phyloP scores from a whole-genome alignment of 1,139 yeast species.

The Eremothecium cymbalariae region DNA sequence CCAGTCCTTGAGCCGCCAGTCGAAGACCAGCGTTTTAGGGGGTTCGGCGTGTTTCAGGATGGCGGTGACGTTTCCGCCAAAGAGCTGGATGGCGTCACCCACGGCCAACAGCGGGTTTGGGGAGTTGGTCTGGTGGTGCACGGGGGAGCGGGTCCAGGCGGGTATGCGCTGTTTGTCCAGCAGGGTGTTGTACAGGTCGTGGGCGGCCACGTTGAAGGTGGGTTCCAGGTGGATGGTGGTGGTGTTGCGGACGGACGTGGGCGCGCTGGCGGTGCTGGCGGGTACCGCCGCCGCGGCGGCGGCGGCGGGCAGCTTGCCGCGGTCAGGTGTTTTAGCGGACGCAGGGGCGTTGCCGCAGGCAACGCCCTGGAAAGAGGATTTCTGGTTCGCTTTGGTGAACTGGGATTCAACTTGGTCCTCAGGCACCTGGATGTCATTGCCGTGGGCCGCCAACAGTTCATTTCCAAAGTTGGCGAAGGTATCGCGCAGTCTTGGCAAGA shows the following conservation, averaged over 20 bases:
- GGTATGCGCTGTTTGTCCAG: constrained; percentile 67
- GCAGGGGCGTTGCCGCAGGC: constrained; percentile 13
- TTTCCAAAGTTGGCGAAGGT: constrained; percentile 59
- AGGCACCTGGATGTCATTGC: constrained; percentile 79
- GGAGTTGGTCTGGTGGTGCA: constrained; percentile 10
- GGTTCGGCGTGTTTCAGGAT: constrained; percentile 52
- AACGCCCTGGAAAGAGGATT: constrained; percentile 25
- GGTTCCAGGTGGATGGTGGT: constrained; percentile 73
- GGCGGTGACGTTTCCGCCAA: constrained; percentile 86
- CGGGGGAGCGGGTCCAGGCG: constrained; percentile 79
- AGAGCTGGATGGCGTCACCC: constrained; percentile 60
- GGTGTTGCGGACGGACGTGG: constrained; percentile 47
- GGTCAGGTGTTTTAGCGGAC: constrained; percentile 11
- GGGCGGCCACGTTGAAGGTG: constrained; percentile 78
- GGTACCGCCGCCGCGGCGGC: constrained; percentile 15
- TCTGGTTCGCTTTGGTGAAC: constrained; percentile 59
- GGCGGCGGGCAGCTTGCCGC: too few relatives aligned
- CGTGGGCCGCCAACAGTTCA: constrained; percentile 67
- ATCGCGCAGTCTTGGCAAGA: constrained; percentile 64
- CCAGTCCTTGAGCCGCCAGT: constrained; percentile 91
- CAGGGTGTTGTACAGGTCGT: constrained; percentile 69
- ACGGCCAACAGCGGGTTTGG: constrained; percentile 30
- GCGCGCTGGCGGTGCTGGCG: constrained; percentile 12
- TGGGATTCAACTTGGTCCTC: constrained; percentile 59
- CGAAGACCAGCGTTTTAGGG: constrained; percentile 49